phyloP scores from a whole-genome alignment of 768 basidiomycete genomes.

The Cystobasidium onofrii region DNA sequence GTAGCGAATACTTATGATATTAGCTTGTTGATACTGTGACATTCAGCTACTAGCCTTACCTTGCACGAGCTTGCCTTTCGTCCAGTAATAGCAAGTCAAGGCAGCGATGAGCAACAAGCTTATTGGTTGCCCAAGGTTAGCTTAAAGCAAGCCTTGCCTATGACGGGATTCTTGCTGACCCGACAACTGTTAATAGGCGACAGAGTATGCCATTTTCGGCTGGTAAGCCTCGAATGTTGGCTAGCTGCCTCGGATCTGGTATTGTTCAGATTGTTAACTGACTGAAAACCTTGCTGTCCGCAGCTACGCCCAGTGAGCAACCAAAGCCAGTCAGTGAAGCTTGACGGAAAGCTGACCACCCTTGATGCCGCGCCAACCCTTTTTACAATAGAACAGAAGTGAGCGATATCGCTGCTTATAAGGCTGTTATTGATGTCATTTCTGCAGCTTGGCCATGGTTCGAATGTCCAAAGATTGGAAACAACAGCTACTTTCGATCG shows the following conservation, averaged over 20 bases:
- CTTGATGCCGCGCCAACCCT: too few relatives aligned
- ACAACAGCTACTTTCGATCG: constrained; percentile 66
- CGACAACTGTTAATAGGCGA: too few relatives aligned
- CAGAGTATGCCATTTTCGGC: constrained; percentile 1
- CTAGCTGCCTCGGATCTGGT: too few relatives aligned
- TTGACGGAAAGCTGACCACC: too few relatives aligned
- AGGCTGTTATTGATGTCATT: neutral
- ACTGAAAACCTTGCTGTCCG: neutral
- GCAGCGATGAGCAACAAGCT: neutral
- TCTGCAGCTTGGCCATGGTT: constrained; percentile 54
- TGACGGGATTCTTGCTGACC: too few relatives aligned
- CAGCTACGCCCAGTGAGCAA: constrained; percentile 13
- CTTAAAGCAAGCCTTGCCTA: too few relatives aligned
- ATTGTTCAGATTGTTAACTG: neutral
- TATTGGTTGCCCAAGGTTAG: neutral
- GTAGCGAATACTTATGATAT: too few relatives aligned
- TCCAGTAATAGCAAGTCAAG: constrained; percentile 19
- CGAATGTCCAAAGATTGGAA: constrained; percentile 59
- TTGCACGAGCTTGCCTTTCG: constrained; percentile 22
- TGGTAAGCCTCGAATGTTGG: too few relatives aligned
- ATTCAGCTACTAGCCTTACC: neutral
- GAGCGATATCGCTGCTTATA: neutral
- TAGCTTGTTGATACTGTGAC: too few relatives aligned
- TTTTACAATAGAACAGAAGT: neutral
- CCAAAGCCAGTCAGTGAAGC: too few relatives aligned